Evolutionary conservation across 2,329 filamentous ascomycete species (phyloP).

Genomic region (Cladophialophora carrionii): DNA sequence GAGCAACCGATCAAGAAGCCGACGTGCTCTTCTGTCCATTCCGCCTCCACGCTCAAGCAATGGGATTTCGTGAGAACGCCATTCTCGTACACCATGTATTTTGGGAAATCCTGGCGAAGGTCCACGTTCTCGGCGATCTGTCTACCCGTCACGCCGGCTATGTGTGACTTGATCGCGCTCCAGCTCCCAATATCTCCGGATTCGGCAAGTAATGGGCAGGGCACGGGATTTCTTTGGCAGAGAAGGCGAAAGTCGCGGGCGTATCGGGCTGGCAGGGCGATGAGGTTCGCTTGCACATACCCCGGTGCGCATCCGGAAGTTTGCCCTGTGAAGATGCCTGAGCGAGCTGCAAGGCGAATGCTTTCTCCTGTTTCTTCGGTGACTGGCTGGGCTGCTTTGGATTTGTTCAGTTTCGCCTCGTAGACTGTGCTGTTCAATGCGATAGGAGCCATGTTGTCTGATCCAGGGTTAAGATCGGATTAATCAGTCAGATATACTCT

Average conservation of each 20-base stretch:
- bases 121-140: constrained; percentile 54
- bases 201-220: constrained; percentile 64
- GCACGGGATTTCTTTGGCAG: constrained; percentile 64
- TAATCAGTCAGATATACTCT: not conserved
- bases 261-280: constrained; percentile 61
- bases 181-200: constrained; percentile 52
- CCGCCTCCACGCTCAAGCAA: constrained; percentile 50
- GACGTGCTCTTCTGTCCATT: constrained; percentile 64
- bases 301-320: constrained; percentile 61
- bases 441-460: not conserved
- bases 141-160: constrained; percentile 40
- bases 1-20: constrained; percentile 67
- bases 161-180: constrained; percentile 46
- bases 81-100: constrained; percentile 62
- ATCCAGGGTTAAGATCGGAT: not conserved
- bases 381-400: not conserved
- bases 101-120: constrained; percentile 61
- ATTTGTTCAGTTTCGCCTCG: not conserved
- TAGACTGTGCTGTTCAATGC: not conserved
- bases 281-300: constrained; percentile 65
- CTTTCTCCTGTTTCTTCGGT: constrained; percentile 26
- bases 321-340: constrained; percentile 33
- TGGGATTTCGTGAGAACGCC: constrained; percentile 48
- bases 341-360: constrained; percentile 32
- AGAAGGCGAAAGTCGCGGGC: constrained; percentile 62